A percentile compares a stretch with the other conserved stretches of the same genome.
These are phyloP conservation scores for Dactylonectria macrodidyma DNA, from an alignment of 2,329 filamentous ascomycete species.

Conservation along the genomic window DNA sequence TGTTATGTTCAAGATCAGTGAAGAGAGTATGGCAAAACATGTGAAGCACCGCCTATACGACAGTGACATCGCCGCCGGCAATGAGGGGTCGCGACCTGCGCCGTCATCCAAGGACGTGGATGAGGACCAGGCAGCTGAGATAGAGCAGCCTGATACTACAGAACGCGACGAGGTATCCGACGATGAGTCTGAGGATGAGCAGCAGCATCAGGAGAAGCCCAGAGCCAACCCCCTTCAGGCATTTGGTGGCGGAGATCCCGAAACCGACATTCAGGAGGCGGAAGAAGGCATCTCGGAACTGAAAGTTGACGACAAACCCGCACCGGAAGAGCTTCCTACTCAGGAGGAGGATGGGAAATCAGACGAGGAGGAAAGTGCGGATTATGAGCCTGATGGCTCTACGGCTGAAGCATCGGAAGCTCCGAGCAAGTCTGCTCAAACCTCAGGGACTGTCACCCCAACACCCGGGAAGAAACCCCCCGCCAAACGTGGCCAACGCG, in stretches of 20 bases:
- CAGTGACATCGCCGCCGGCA: constrained; percentile 36
- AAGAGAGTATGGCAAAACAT: constrained; percentile 87
- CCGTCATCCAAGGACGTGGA: constrained; percentile 44
- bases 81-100: constrained; percentile 39
- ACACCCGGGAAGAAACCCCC: constrained; percentile 57
- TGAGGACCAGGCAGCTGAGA: constrained; percentile 42
- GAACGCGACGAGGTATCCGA: constrained; percentile 51
- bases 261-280: constrained; percentile 47
- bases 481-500: constrained; percentile 80
- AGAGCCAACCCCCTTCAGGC: constrained; percentile 58
- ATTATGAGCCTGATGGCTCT: constrained; percentile 36
- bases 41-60: constrained; percentile 72
- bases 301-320: constrained; percentile 40
- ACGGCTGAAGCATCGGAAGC: constrained; percentile 38
- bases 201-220: constrained; percentile 44
- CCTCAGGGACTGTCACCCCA: constrained; percentile 29
- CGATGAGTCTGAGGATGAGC: constrained; percentile 52
- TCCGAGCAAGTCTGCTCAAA: constrained; percentile 28
- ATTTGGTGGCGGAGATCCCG: constrained; percentile 42
- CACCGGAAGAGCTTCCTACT: constrained; percentile 40
- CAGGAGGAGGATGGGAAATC: constrained; percentile 43
- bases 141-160: constrained; percentile 39
- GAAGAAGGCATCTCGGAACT: constrained; percentile 46
- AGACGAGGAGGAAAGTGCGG: constrained; percentile 46
- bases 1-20: constrained; percentile 89